Conservation (phyloP, 306 rosid species). For the Erythrophleum fordii region DNA sequence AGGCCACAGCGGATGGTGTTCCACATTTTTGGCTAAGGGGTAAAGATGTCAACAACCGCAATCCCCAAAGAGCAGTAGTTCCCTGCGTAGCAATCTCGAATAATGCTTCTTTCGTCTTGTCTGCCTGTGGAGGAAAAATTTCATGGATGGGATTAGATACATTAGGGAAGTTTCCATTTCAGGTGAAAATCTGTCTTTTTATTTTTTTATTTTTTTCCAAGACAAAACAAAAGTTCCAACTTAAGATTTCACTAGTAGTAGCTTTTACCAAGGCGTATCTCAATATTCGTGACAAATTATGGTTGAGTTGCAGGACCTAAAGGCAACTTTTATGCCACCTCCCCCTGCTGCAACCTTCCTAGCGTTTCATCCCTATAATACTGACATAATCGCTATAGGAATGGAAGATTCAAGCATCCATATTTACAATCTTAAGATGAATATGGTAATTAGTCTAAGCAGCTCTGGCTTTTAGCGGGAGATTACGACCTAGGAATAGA, state of each 20-base stretch:
- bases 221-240: too few relatives aligned
- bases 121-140: slow-evolving; percentile 70
- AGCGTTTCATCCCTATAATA: slow-evolving; percentile 67
- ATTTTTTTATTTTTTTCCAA: too few relatives aligned
- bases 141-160: slow-evolving; percentile 37
- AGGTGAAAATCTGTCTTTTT: background rate
- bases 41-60: too few relatives aligned
- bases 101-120: slow-evolving; percentile 65
- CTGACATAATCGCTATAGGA: slow-evolving; percentile 71
- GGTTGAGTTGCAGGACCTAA: slow-evolving; percentile 50
- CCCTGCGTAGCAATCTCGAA: slow-evolving; percentile 71
- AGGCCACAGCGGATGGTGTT: slow-evolving; percentile 64
- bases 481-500: too few relatives aligned
- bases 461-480: background rate
- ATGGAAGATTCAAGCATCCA: slow-evolving; percentile 67
- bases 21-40: too few relatives aligned
- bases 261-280: too few relatives aligned
- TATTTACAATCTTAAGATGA: slow-evolving; percentile 56
- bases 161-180: background rate
- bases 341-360: slow-evolving; percentile 66
- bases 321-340: slow-evolving; percentile 53
- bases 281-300: slow-evolving; percentile 2
- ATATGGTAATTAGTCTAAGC: slow-evolving; percentile 53
- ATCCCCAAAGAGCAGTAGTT: slow-evolving; percentile 37
- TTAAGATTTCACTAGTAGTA: too few relatives aligned